phyloP scores from a whole-genome alignment of 352 stramenopile genomes.

The Phytophthora cryptogea region DNA sequence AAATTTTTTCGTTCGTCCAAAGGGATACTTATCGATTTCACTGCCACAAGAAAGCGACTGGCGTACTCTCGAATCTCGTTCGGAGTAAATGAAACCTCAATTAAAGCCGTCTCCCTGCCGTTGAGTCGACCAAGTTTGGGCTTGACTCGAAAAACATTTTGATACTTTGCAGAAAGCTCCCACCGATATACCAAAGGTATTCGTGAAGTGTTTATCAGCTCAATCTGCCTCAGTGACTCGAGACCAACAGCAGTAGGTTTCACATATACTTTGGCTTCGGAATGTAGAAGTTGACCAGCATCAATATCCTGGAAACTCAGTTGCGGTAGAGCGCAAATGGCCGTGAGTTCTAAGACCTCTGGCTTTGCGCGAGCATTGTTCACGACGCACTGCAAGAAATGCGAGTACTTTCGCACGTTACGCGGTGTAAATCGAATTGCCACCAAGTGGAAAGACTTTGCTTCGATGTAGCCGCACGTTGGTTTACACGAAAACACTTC shows the following conservation, averaged over 20 bases:
- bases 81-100: conserved; percentile 86
- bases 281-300: conserved; percentile 9
- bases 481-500: conserved; percentile 79
- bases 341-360: conserved; percentile 60
- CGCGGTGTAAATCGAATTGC: conserved; percentile 76
- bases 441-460: conserved; percentile 85
- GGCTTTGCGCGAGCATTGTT: conserved; percentile 64
- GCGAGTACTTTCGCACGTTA: conserved; percentile 45
- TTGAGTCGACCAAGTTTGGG: conserved; percentile 80
- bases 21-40: conserved; percentile 76
- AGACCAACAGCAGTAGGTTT: conserved; percentile 87
- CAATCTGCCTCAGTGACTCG: conserved; percentile 50
- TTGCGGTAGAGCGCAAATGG: conserved; percentile 57
- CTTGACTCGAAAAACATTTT: conserved; percentile 65
- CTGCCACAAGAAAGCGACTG: conserved; percentile 61
- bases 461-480: conserved; percentile 61
- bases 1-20: conserved; percentile 28
- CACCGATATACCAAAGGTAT: conserved; percentile 89
- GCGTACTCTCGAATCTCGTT: conserved; percentile 73
- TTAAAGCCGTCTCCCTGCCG: conserved; percentile 66
- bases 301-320: conserved; percentile 51
- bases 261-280: conserved; percentile 66
- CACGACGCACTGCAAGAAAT: conserved; percentile 70
- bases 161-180: conserved; percentile 62
- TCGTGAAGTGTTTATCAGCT: conserved; percentile 79